phyloP scores from a whole-genome alignment of 805 yeast genomes.

The Sugiyamaella valdiviana region DNA sequence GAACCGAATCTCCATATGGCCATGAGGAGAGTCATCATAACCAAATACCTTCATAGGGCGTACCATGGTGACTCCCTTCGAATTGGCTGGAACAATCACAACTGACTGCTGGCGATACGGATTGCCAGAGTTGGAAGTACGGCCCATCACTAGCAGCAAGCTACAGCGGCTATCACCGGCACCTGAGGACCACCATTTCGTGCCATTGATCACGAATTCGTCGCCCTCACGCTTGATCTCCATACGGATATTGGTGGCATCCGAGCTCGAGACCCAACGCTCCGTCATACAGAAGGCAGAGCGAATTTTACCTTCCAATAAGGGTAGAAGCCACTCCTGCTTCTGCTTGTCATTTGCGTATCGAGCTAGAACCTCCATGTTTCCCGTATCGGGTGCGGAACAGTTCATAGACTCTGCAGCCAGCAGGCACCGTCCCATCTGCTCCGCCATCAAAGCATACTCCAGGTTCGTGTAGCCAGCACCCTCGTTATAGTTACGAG shows the following conservation, averaged over 20 bases:
- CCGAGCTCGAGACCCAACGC: slow-evolving; percentile 52
- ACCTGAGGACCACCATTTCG: slow-evolving; percentile 67
- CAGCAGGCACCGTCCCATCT: slow-evolving; percentile 47
- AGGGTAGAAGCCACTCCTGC: slow-evolving; percentile 45
- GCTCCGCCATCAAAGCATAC: slow-evolving; percentile 59
- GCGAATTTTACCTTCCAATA: slow-evolving; percentile 49
- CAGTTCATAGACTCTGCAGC: slow-evolving; percentile 59
- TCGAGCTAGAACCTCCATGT: slow-evolving; percentile 43
- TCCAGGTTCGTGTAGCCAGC: slow-evolving; percentile 57
- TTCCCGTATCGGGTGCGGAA: slow-evolving; percentile 61
- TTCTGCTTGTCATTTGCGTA: slow-evolving; percentile 40
- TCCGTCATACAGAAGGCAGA: slow-evolving; percentile 65
- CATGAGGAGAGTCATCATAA: slow-evolving; percentile 65
- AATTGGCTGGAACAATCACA: slow-evolving; percentile 46
- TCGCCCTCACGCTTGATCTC: slow-evolving; percentile 42
- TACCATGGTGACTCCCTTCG: slow-evolving; percentile 44
- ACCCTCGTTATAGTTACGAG: slow-evolving; percentile 43
- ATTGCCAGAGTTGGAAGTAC: slow-evolving; percentile 32
- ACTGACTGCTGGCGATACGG: slow-evolving; percentile 52
- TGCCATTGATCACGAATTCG: slow-evolving; percentile 47
- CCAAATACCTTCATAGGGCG: slow-evolving; percentile 54
- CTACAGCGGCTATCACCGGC: slow-evolving; percentile 61
- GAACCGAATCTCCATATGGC: slow-evolving; percentile 58
- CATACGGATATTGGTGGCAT: slow-evolving; percentile 52
- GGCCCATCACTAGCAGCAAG: slow-evolving; percentile 50